Evolutionary conservation across 495 filamentous ascomycete species (phyloP), one percentile per base, ranked within the genome.

Genomic region (Penicillium flavigenum): DNA sequence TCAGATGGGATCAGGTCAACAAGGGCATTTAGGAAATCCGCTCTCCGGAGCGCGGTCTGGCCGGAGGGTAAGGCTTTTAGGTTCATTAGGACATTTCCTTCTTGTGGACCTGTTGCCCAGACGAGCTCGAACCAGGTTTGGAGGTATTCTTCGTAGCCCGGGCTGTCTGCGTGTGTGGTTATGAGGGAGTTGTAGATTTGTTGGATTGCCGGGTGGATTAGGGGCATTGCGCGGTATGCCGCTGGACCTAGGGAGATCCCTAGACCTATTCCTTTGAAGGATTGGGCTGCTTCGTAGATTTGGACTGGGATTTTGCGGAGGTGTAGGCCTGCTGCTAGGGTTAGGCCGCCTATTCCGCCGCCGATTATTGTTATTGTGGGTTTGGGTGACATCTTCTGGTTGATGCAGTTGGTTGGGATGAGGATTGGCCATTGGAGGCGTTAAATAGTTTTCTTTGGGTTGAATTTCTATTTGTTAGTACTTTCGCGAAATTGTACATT

Each of bases 171-270:
- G 47, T 66, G 62, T 27, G 61, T 72, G 2, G 70, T 74, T 17
- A 74, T 62, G 9, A 74, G 67, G 1, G 57, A 60, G 31, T 75
- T 64, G 49, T 73, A 71, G 41, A 72, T 72, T 10, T 59, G 57
- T 1, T 67, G 61, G 38, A 76, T 63, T n/a, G 61, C 34, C 0
- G 79, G 77, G 54, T 82, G 76, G 24, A 85, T 72, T 5, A 77
- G 51, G 3, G 61, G 64, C 73, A 87, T 79, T 8, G 82, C 80
- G 14, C 75, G 72, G 59, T 84, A 79, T 0, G 83, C 80, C 29
- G 84, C 85, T 14, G 84, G 82, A 17, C 76, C 77, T 62, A 86
- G 81, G 4, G 79, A 80, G 46, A 87, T 75, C 10, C 84, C 84
- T 0, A 83, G 79, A 1, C 84, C 84, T 43, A 86, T 78, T 62